Evolutionary conservation across 495 filamentous ascomycete genomes (phyloP), one percentile per base, ranked within the genome.

Genomic region (Daldinia decipiens): DNA sequence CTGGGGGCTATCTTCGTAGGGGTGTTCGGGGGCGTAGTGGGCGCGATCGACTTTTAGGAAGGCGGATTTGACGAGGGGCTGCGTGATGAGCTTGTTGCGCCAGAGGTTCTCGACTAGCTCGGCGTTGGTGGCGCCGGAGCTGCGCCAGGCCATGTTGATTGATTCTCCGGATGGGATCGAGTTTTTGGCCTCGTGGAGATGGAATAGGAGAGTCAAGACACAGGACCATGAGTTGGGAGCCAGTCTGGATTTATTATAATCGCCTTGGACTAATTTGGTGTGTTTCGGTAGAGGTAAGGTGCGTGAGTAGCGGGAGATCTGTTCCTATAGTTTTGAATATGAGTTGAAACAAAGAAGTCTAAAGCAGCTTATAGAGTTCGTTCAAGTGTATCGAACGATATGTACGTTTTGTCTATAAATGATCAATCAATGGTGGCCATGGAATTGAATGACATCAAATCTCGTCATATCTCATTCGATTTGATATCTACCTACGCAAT

Each of bases 1-100:
- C 79, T 98, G 95, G 8, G 95, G 95, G 26, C 89, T 92, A 85
- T 99, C 95, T 58, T 92, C 87, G 82, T 98, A 99, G 1, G 95
- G 21, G 21, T 24, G 21, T 24, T 24, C 21, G 52, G 87, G 86
- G 19, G 89, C 86, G 83, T 94, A 99, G 80, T 98, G 88, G 2
- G 89, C 94, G 56, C 95, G 87, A 78, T 99, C 95, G 76, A 98
- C 95, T 27, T 86, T 86, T 34, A 92, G 78, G 85, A 99, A 95
- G 43, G 95, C 95, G 15, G 86, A 79, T 61, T 90, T 91, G 29
- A 97, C 92, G 12, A 83, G 79, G 21, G 86, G 83, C 54, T 87
- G 83, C 43, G 84, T 92, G 67, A 99, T 93, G 60, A 98, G 80
- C 1, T 82, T 83, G 70, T 92, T 87, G 17, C 79, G 84, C 71